Evolutionary conservation across 1,139 yeast genomes (phyloP), one percentile per base, ranked within the genome.

Genomic region (Kurtzmaniella natalensis): DNA sequence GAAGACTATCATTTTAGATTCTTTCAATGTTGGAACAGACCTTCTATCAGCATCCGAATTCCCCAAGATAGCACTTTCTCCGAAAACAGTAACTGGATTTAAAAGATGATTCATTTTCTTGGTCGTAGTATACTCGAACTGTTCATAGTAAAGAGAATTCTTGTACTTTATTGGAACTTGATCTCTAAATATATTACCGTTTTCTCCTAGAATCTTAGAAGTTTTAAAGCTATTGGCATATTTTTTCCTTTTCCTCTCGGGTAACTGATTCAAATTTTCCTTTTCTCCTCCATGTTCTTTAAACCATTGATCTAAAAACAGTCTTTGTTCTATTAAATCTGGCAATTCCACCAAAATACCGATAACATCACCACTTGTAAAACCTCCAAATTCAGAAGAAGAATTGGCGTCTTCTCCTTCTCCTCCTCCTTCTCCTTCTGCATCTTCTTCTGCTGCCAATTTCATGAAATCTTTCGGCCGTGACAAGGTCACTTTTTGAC

Each of bases 141-240:
- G 87, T 54, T 94, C 99, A 54, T 80, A 88, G 58, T 78, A 88
- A 25, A 87, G 59, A 31, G 80, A 80, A 40, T 76, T 82, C 50
- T 82, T 85, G 57, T 84, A 88, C 47, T 84, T 73, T 33, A 92
- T 85, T 1, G 97, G 96, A 35, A 86, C 81, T 45, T 94, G 87
- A 50, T 88, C 97, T 39, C 98, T 69, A 2, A 74, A 60, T 8
- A 84, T 62, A 39, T 69, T 68, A 17, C 51, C 55, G 42, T 50
- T 33, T 7, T 37, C 40, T 37, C 49, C 53, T 38, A 61, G 51
- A 10, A 16, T 19, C 24, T 23, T 16, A 2, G 29, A 7, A 7
- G 33, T 62, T 30, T 22, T 30, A 14, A 14, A 11, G 7, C 27
- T 11, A 15, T 23, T 23, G 10, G 20, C 22, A 18, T 11, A 11